Base-by-base conservation (phyloP, 352 stramenopile species). In the Globisporangium mamillatum region DNA sequence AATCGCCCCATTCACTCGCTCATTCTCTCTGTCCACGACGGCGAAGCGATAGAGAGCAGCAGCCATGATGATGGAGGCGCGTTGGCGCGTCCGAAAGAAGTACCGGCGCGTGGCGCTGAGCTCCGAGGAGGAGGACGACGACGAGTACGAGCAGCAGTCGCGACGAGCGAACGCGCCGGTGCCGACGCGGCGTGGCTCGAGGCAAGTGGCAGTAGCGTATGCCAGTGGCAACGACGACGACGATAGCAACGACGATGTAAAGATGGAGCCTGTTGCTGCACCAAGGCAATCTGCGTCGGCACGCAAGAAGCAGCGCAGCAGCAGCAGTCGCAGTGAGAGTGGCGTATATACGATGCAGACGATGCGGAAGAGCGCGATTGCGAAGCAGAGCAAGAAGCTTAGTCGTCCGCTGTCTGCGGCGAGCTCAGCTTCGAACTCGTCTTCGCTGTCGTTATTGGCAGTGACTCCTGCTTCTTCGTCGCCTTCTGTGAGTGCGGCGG, bases 41-140 rank as follows among this genome's bases (percentile, higher is more conserved):
- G 25, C 48, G n/a, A 14, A 55, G 48, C 6, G 48, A 18, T 27
- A 24, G n/a, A 57, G 52, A 61, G 32, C n/a, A 60, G 27, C 38
- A 10, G 32, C 32, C 1, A 50, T 29, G 56, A 61, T 12, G 32
- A 29, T 38, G 56, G 32, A 62, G 12, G 44, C 18, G 6, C 18
- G 44, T 22, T 9, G n/a, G 9, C 56, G 56, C 56, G 56, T 50
- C 8, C 32, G 56, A 20, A 62, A 32, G 56, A 50, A 62, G 56
- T n/a, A 50, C 56, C 32, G n/a, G 3, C 32, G n/a, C 32, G 32
- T 20, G 22, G 56, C 56, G 22, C 56, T 62, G 10, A 38, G 44
- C 56, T 50, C 32, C 4, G 56, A 61, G 6, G 55, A 60, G 20
- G 55, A 62, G 10, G 56, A 62, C 2, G 56, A 62, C 1, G 20